Evolutionary conservation across 371 early-diverging fungal species (phyloP).

Genomic region (Synchytrium microbalum): DNA sequence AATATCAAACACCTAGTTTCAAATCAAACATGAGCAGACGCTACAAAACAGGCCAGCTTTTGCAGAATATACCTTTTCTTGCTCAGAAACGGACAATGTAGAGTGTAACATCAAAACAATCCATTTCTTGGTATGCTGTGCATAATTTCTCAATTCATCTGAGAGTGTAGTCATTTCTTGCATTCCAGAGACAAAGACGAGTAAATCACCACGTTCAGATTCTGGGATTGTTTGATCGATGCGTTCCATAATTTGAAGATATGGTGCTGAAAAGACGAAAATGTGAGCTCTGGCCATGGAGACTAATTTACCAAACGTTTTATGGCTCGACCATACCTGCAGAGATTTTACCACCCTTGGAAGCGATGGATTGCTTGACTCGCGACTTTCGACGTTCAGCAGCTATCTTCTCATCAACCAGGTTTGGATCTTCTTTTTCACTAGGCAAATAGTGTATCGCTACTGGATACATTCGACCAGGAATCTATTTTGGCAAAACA

Average conservation of each 20-base stretch:
- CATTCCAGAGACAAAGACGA: constrained; percentile 62
- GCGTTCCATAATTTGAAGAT: constrained; percentile 50
- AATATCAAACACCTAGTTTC: constrained; percentile 33
- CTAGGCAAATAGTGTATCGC: constrained; percentile 67
- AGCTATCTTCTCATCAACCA: constrained; percentile 45
- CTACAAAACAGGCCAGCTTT: constrained; percentile 15
- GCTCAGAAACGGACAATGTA: constrained; percentile 70
- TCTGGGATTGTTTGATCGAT: constrained; percentile 53
- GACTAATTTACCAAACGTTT: no score
- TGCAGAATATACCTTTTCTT: constrained; percentile 66
- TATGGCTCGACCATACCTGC: constrained; percentile 24
- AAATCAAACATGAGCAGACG: constrained; percentile 2
- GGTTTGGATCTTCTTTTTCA: constrained; percentile 70
- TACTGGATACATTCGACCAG: constrained; percentile 85
- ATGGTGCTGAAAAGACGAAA: constrained; percentile 34
- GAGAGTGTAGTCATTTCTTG: constrained; percentile 54
- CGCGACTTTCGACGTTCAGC: constrained; percentile 33
- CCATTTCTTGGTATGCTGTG: constrained; percentile 43
- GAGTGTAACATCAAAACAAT: constrained; percentile 72
- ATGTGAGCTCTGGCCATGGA: neutral
- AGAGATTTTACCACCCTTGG: constrained; percentile 37
- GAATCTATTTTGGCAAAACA: constrained; percentile 52
- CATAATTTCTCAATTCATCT: constrained; percentile 37
- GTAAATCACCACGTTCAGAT: constrained; percentile 57
- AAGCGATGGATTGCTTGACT: constrained; percentile 34